phyloP scores from a whole-genome alignment of 2,329 filamentous ascomycete species.

The Epichloe baconii region DNA sequence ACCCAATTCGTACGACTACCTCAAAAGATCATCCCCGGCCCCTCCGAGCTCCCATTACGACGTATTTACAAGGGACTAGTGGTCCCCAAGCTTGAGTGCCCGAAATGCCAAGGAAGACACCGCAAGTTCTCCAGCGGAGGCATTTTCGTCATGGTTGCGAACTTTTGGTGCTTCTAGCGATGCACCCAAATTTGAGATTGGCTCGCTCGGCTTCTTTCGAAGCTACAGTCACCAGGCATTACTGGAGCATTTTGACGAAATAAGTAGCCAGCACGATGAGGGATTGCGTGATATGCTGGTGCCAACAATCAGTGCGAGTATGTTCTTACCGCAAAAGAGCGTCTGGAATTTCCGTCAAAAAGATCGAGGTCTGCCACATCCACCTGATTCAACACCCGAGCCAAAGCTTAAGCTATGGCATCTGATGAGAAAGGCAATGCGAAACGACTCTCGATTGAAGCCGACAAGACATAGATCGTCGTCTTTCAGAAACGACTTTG shows the following conservation, averaged over 20 bases:
- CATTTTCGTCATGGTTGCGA: conserved; percentile 19
- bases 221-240: conserved; percentile 31
- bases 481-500: neutral
- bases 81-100: neutral
- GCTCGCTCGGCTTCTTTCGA: conserved; percentile 37
- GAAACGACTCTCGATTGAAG: conserved; percentile 8
- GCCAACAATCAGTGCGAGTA: conserved; percentile 39
- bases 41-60: neutral
- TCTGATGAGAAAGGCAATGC: conserved; percentile 4
- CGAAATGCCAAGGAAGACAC: conserved; percentile 2
- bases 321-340: conserved; percentile 37
- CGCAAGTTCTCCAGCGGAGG: conserved; percentile 14
- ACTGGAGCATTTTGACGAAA: conserved; percentile 34
- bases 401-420: conserved; percentile 10
- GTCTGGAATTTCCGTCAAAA: conserved; percentile 36
- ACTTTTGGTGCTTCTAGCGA: conserved; percentile 36
- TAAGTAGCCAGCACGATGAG: conserved; percentile 35
- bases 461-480: conserved; percentile 1
- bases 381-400: conserved; percentile 13
- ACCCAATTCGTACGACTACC: neutral
- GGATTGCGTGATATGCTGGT: conserved; percentile 35
- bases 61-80: conserved; percentile 1
- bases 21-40: neutral
- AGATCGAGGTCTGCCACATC: conserved; percentile 10
- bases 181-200: conserved; percentile 42